Conservation (phyloP, 345 rosid species). For the Populus nigra region DNA sequence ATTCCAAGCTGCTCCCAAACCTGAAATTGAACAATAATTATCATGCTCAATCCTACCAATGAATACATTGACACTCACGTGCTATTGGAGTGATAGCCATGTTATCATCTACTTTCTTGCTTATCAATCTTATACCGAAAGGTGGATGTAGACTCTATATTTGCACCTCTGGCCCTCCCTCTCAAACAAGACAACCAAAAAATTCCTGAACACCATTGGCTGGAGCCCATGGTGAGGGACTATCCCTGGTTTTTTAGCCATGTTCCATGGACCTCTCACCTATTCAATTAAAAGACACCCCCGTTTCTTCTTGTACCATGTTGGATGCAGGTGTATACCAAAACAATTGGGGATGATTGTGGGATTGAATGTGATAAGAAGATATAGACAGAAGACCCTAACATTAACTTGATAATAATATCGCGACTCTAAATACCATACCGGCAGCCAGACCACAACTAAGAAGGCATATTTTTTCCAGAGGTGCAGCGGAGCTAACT, state of each 20-base stretch:
- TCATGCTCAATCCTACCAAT: not conserved
- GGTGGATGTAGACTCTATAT: not conserved
- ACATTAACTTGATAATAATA: not conserved
- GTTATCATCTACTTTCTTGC: not conserved
- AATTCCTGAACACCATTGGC: too few species aligned
- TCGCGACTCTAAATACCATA: constrained; percentile 7
- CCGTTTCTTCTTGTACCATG: too few species aligned
- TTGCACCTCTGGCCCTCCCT: too few species aligned
- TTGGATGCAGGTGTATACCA: too few species aligned
- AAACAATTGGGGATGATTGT: too few species aligned
- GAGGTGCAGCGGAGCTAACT: constrained; percentile 58
- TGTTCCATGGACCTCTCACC: too few species aligned
- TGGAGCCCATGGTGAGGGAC: too few species aligned
- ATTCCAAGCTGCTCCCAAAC: constrained; percentile 98
- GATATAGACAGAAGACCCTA: too few species aligned
- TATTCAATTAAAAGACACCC: too few species aligned
- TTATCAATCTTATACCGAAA: not conserved
- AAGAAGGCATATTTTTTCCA: constrained; percentile 77
- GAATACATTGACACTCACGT: not conserved
- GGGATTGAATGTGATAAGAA: too few species aligned
- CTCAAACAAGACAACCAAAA: too few species aligned
- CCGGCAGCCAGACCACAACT: constrained; percentile 94
- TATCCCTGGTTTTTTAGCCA: too few species aligned
- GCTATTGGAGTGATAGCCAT: not conserved
- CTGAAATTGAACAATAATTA: constrained; percentile 28